Conservation (phyloP, 441 rosid species). For the Erodium texanum region DNA sequence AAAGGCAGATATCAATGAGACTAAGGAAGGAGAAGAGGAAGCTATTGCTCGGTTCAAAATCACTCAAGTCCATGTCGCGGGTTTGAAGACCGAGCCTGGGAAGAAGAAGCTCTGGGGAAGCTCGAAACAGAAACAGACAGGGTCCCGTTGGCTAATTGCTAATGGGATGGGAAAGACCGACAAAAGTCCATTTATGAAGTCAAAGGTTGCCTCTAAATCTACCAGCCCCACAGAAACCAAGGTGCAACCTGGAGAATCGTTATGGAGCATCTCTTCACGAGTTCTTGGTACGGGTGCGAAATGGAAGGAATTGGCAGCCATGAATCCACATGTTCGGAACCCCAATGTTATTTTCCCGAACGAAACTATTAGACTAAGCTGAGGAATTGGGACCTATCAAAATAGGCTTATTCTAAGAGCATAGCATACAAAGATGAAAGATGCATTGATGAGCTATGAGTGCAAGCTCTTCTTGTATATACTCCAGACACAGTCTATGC, state of each 20-base stretch:
- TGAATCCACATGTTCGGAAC: conserved; percentile 37
- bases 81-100: conserved; percentile 54
- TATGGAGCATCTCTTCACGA: conserved; percentile 82
- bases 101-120: conserved; percentile 71
- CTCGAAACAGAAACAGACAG: conserved; percentile 64
- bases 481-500: too few relatives aligned
- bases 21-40: conserved; percentile 50
- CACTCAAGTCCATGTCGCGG: conserved; percentile 79
- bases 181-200: conserved; percentile 45
- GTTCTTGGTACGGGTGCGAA: conserved; percentile 44
- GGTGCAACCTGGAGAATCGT: conserved; percentile 47
- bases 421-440: too few relatives aligned
- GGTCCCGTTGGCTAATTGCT: conserved; percentile 87
- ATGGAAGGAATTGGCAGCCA: conserved; percentile 47
- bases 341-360: conserved; percentile 38
- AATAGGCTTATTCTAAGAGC: too few relatives aligned
- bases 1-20: conserved; percentile 21
- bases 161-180: conserved; percentile 91
- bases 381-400: too few relatives aligned
- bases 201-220: conserved; percentile 38
- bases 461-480: not conserved
- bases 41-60: conserved; percentile 59
- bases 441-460: not conserved
- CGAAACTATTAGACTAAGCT: conserved; percentile 27
- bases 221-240: conserved; percentile 40